Percentiles rank a stretch among this genome's conserved stretches.
phyloP scores from a whole-genome alignment of 305 asterid species.

The Fraxinus angustifolia region DNA sequence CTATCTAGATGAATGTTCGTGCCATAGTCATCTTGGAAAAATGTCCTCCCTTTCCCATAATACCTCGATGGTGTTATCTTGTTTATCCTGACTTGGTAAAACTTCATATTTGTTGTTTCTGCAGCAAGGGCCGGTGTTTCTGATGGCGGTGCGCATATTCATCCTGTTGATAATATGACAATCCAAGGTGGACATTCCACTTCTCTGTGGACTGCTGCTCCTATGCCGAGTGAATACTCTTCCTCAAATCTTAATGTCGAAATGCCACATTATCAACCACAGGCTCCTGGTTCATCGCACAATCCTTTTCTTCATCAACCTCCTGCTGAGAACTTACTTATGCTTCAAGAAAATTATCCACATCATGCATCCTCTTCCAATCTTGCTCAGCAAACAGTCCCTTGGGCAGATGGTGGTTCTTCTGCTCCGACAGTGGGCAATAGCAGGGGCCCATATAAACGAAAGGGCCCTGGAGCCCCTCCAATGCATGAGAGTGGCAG shows the following conservation, averaged over 20 bases:
- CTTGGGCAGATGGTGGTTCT: constrained; percentile 46
- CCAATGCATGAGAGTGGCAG: constrained; percentile 34
- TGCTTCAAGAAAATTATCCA: constrained; percentile 39
- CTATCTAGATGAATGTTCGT: background rate
- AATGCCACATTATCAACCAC: constrained; percentile 49
- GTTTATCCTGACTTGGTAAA: background rate
- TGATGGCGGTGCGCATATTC: constrained; percentile 43
- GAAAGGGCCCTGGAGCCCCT: constrained; percentile 58
- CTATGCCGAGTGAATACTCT: constrained; percentile 41
- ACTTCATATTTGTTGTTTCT: constrained; percentile 17
- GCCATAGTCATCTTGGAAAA: constrained; percentile 2
- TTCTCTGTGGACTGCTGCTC: constrained; percentile 52
- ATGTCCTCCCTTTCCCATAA: constrained; percentile 3
- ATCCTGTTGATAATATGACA: constrained; percentile 45
- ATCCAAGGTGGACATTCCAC: constrained; percentile 44
- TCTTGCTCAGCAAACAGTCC: constrained; percentile 39
- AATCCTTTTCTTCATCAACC: constrained; percentile 48
- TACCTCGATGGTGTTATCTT: background rate
- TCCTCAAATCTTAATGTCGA: constrained; percentile 40
- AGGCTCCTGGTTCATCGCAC: constrained; percentile 41
- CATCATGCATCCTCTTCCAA: constrained; percentile 45
- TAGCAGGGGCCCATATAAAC: constrained; percentile 56
- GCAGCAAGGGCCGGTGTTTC: constrained; percentile 53
- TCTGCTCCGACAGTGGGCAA: constrained; percentile 43
- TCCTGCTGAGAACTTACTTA: constrained; percentile 36